Conservation (phyloP, 192 early-diverging fungal species). For the Cladochytrium replicatum region DNA sequence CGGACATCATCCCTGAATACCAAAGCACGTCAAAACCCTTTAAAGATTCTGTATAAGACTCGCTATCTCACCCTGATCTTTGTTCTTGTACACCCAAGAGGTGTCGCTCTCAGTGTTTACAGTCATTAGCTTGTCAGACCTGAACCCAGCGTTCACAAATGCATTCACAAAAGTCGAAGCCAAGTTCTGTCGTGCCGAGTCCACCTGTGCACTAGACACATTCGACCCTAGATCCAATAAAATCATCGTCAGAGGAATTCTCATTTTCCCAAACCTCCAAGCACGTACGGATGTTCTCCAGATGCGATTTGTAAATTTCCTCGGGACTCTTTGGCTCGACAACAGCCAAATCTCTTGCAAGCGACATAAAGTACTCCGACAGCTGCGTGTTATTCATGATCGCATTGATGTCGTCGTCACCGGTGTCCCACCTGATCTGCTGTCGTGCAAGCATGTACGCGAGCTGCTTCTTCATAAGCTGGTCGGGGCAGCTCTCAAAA, state of each 20-base stretch:
- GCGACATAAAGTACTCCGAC: constrained; percentile 76
- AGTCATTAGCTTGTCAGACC: constrained; percentile 83
- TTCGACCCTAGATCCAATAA: constrained; percentile 45
- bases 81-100: constrained; percentile 96
- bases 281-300: constrained; percentile 74
- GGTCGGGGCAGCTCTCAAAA: constrained; percentile 73
- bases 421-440: constrained; percentile 68
- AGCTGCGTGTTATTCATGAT: constrained; percentile 84
- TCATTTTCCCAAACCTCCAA: not conserved
- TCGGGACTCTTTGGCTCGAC: constrained; percentile 92
- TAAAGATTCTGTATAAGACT: too few species aligned
- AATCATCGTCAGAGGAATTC: not conserved
- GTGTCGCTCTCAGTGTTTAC: constrained; percentile 61
- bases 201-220: constrained; percentile 53
- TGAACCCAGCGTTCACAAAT: constrained; percentile 96
- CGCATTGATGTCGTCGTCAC: constrained; percentile 68
- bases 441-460: constrained; percentile 89
- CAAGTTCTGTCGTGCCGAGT: constrained; percentile 91
- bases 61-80: constrained; percentile 62
- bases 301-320: constrained; percentile 95
- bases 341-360: constrained; percentile 88
- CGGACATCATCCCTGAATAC: constrained; percentile 75
- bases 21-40: too few species aligned
- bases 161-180: constrained; percentile 98
- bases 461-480: constrained; percentile 86